Percentiles rank a stretch among this genome's conserved stretches.
Evolutionary conservation across 2,329 filamentous ascomycete species (phyloP).

Genomic region (Sporothrix inflata): DNA sequence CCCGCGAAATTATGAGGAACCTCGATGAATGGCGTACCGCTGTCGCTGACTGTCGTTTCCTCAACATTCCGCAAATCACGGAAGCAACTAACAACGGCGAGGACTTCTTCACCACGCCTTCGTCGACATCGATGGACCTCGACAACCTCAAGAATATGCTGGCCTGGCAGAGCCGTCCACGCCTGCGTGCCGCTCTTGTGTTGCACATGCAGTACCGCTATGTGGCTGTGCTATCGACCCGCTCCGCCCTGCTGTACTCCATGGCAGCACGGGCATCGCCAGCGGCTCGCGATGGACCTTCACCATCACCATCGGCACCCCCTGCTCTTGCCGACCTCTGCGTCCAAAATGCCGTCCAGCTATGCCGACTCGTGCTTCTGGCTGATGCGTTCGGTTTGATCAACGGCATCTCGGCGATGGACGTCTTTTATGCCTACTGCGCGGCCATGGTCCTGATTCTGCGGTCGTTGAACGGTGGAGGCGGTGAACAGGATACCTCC

Average conservation of each 20-base stretch:
- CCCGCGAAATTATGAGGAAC: constrained; percentile 3
- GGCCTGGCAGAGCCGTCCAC: constrained; percentile 13
- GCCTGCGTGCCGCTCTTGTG: neutral
- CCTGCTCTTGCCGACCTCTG: neutral
- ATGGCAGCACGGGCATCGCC: neutral
- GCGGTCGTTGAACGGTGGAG: constrained; percentile 9
- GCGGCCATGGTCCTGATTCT: constrained; percentile 23
- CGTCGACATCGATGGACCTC: neutral
- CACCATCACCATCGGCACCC: neutral
- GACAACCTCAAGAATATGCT: constrained; percentile 12
- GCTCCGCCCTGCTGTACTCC: neutral
- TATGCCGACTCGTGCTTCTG: constrained; percentile 7
- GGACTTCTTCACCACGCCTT: neutral
- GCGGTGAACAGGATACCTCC: neutral
- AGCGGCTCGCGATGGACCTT: neutral
- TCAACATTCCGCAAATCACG: constrained; percentile 8
- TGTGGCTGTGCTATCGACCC: constrained; percentile 5
- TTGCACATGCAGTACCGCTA: constrained; percentile 23
- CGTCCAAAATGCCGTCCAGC: constrained; percentile 22
- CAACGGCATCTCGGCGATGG: constrained; percentile 21
- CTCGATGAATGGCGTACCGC: neutral
- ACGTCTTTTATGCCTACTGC: constrained; percentile 21
- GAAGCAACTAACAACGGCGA: neutral
- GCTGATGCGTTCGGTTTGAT: constrained; percentile 7
- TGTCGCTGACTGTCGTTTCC: neutral